Conservation (phyloP, 805 yeast genomes). For the Candida endomychidarum region DNA sequence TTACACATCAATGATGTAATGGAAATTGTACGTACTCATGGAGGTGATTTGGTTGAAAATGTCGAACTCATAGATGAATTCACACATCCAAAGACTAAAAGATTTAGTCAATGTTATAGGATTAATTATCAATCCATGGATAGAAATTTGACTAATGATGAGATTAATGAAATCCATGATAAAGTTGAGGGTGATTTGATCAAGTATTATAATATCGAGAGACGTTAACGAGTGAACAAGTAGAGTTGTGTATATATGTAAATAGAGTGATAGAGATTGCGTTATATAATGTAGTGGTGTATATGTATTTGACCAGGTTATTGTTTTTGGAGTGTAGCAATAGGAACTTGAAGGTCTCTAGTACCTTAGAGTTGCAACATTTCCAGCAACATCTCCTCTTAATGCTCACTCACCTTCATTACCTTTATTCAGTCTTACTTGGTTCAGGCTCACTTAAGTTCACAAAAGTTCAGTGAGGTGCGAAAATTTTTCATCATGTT, state of each 20-base stretch:
- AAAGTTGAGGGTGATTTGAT: constrained; percentile 59
- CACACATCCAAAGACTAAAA: constrained; percentile 77
- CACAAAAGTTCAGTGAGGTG: too few species aligned
- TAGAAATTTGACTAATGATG: constrained; percentile 80
- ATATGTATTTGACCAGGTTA: too few species aligned
- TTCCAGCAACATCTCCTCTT: too few species aligned
- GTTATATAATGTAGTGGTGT: too few species aligned
- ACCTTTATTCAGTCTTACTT: too few species aligned
- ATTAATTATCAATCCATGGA: constrained; percentile 96
- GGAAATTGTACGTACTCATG: constrained; percentile 84
- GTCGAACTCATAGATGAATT: constrained; percentile 82
- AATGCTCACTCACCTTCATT: too few species aligned
- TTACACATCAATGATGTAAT: constrained; percentile 88
- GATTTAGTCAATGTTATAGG: constrained; percentile 81
- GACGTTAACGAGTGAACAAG: constrained; percentile 35
- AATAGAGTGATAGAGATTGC: too few species aligned
- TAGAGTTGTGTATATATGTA: neutral
- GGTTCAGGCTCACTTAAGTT: too few species aligned
- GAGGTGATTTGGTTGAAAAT: constrained; percentile 87
- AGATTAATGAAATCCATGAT: constrained; percentile 73
- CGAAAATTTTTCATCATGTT: constrained; percentile 6
- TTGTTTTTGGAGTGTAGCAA: too few species aligned
- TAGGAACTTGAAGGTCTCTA: too few species aligned
- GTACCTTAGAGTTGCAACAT: too few species aligned
- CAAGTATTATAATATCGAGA: constrained; percentile 52